Conservation (phyloP, 2,329 filamentous ascomycete genomes). For the Macrophomina phaseolina region DNA sequence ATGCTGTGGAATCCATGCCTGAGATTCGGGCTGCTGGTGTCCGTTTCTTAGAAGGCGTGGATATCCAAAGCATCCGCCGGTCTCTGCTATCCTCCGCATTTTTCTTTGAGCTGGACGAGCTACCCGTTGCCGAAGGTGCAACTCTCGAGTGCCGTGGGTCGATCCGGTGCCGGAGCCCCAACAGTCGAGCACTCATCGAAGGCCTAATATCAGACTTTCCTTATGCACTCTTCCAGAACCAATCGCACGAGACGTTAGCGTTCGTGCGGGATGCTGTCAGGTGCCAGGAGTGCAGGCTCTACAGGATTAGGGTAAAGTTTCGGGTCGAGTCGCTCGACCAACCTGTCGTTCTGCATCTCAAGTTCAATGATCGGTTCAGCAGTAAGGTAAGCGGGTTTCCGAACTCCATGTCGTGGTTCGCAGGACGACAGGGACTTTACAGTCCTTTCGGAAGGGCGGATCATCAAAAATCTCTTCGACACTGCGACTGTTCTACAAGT, state of each 20-base stretch:
- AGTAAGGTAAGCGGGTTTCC: slow-evolving; percentile 2
- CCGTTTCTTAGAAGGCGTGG: background rate
- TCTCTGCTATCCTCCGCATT: background rate
- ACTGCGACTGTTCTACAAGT: background rate
- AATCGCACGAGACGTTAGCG: background rate
- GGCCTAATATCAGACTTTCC: background rate
- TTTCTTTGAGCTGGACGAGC: slow-evolving; percentile 4
- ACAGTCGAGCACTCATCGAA: slow-evolving; percentile 1
- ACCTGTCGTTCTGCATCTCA: background rate
- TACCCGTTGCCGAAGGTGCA: background rate
- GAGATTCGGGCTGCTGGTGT: background rate
- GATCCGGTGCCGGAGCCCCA: background rate
- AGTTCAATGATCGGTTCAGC: slow-evolving; percentile 1
- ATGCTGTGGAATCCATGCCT: background rate
- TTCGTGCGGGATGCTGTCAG: background rate
- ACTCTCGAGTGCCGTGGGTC: background rate
- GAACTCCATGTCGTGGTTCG: background rate
- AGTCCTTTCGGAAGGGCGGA: slow-evolving; percentile 2
- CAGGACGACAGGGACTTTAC: background rate
- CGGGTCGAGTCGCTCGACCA: background rate
- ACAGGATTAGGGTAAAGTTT: background rate
- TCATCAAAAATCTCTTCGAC: background rate
- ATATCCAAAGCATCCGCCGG: slow-evolving; percentile 1
- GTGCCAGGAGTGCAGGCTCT: background rate
- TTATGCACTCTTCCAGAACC: background rate